phyloP scores from a whole-genome alignment of 345 rosid species.

The Hibiscus tridactylites region DNA sequence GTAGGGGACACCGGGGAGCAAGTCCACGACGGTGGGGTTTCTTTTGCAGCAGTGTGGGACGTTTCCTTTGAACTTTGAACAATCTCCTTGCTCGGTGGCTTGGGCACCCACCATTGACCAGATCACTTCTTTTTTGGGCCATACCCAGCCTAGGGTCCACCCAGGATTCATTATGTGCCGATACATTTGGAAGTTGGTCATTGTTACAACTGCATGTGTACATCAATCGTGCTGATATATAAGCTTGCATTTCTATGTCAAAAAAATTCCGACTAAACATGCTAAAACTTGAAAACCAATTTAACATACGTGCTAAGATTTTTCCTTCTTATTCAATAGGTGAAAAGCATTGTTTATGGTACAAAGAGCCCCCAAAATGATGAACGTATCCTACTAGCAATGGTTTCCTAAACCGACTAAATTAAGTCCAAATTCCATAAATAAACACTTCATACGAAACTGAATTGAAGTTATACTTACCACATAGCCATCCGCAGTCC shows the following conservation, averaged over 20 bases:
- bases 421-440: background rate
- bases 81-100: slow-evolving; percentile 46
- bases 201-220: slow-evolving; percentile 37
- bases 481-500: slow-evolving; percentile 43
- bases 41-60: slow-evolving; percentile 45
- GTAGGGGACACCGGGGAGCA: slow-evolving; percentile 41
- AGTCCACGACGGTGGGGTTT: slow-evolving; percentile 35
- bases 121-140: slow-evolving; percentile 43
- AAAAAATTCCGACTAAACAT: too few species aligned
- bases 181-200: slow-evolving; percentile 41
- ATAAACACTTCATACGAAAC: background rate
- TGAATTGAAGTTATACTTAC: slow-evolving; percentile 13
- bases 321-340: too few species aligned
- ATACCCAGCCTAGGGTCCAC: slow-evolving; percentile 45
- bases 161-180: slow-evolving; percentile 45
- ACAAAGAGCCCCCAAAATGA: too few species aligned
- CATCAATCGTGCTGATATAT: background rate
- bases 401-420: background rate
- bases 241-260: background rate
- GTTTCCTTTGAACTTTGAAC: slow-evolving; percentile 42
- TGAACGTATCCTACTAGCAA: background rate
- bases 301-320: too few species aligned
- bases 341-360: too few species aligned
- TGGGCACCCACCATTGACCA: slow-evolving; percentile 46
- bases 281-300: too few species aligned